Base-by-base conservation (phyloP, 73 alveolate genomes). In the Diophrys sp. region DNA sequence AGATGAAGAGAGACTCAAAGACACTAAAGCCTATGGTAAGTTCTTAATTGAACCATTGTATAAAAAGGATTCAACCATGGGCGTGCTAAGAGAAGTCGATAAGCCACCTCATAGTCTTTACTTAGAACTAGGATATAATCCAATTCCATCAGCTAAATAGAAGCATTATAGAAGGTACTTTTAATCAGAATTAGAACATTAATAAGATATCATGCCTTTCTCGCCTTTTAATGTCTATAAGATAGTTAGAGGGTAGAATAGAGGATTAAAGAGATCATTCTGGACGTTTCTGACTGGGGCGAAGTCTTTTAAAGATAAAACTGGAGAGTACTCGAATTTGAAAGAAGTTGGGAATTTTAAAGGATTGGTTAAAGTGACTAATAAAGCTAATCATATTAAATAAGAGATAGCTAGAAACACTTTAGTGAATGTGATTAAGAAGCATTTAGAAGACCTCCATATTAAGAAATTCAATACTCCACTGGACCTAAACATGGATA, bases 121-220 rank as follows among this genome's bases (percentile, higher is more conserved):
- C 75, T 14, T 26, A n/a, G 73, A 54, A 2, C 54, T 79, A 5
- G 88, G 88, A 23, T 79, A 44, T 26, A 53, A 79, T 33, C 31
- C 74, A n/a, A 31, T 11, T 11, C 75, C 75, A 23, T 66, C 25
- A 11, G 77, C 33, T 29, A 74, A 70, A 31, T 8, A n/a, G 1
- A 93, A 89, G 55, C 98, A 93, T 85, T 93, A 93, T 87, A 87
- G 97, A 84, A 82, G 91, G 71, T 85, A 71, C 72, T 87, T 75
- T 78, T 87, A 87, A 27, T 87, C 73, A 23, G 95, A 90, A 32
- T 84, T 93, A 44, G 98, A 93, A 84, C 82, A 81, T 55, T 80
- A 66, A 2, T 74, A 54, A 57, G 93, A 87, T 29, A 83, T 86
- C 78, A 79, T 78, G 25, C 33, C 25, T 80, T 67, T 56, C 87